Percentiles rank a stretch among this genome's conserved stretches.
These are phyloP conservation scores for Microdochium bolleyi DNA, from an alignment of 2,329 filamentous ascomycete genomes.

Conservation along the genomic window DNA sequence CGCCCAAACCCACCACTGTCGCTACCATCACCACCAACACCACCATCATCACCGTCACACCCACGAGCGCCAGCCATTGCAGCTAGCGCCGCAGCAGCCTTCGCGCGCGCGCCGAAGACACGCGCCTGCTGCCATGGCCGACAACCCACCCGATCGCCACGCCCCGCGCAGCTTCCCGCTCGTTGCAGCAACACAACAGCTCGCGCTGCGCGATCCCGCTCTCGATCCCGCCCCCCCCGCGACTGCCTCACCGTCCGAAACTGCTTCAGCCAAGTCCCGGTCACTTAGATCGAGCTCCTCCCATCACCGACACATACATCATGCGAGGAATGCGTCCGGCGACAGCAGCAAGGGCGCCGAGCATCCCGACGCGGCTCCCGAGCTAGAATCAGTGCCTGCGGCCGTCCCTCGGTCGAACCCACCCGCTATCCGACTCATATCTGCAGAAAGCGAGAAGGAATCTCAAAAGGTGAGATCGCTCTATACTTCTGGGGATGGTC, in stretches of 20 bases:
- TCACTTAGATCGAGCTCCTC: neutral
- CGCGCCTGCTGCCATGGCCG: neutral
- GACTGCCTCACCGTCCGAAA: neutral
- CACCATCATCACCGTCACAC: neutral
- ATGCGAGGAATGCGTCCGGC: neutral
- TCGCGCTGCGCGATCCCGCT: neutral
- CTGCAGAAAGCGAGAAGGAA: conserved; percentile 50
- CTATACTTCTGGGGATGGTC: conserved; percentile 48
- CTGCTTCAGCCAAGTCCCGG: neutral
- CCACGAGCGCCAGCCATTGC: neutral
- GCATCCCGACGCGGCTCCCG: neutral
- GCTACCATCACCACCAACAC: neutral
- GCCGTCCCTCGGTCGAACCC: conserved; percentile 10
- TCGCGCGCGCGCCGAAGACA: neutral
- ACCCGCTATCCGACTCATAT: conserved; percentile 44
- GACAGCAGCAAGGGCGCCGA: neutral
- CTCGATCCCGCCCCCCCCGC: neutral
- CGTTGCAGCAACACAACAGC: neutral
- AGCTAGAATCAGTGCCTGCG: neutral
- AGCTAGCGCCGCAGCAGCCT: neutral
- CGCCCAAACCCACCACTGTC: neutral
- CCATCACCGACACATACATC: neutral
- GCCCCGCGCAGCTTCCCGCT: neutral
- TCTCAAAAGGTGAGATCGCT: conserved; percentile 62
- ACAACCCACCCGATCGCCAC: neutral